Conservation (phyloP, 805 yeast species). For the Monosporozyma servazzii region DNA sequence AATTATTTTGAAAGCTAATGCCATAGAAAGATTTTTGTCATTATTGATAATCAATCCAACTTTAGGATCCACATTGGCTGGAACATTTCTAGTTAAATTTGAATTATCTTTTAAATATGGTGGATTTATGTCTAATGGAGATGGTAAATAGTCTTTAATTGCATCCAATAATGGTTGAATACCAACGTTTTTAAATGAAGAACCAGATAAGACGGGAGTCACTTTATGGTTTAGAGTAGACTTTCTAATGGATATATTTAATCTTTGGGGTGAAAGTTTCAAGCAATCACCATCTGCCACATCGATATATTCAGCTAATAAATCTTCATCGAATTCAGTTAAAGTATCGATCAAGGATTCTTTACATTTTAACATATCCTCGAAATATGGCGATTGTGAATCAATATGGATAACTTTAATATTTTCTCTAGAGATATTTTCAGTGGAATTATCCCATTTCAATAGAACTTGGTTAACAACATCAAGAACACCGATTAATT, state of each 20-base stretch:
- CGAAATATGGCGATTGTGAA: conserved; percentile 28
- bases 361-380: conserved; percentile 48
- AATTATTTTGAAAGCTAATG: conserved; percentile 85
- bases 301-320: conserved; percentile 72
- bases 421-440: conserved; percentile 47
- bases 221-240: conserved; percentile 51
- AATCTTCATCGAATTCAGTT: conserved; percentile 70
- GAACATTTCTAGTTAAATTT: conserved; percentile 9
- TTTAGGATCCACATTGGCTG: conserved; percentile 33
- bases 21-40: conserved; percentile 55
- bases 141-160: conserved; percentile 66
- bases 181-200: conserved; percentile 86
- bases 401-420: conserved; percentile 22
- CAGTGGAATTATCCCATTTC: not conserved
- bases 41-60: conserved; percentile 46
- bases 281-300: conserved; percentile 55
- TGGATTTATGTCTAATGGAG: conserved; percentile 55
- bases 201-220: conserved; percentile 84
- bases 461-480: conserved; percentile 34
- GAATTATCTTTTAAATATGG: conserved; percentile 41
- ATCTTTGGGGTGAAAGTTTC: conserved; percentile 44
- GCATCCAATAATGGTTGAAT: conserved; percentile 92
- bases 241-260: conserved; percentile 53
- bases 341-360: conserved; percentile 76
- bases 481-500: conserved; percentile 51